Conservation (phyloP, 768 basidiomycete species). For the Sarcodon sp. region DNA sequence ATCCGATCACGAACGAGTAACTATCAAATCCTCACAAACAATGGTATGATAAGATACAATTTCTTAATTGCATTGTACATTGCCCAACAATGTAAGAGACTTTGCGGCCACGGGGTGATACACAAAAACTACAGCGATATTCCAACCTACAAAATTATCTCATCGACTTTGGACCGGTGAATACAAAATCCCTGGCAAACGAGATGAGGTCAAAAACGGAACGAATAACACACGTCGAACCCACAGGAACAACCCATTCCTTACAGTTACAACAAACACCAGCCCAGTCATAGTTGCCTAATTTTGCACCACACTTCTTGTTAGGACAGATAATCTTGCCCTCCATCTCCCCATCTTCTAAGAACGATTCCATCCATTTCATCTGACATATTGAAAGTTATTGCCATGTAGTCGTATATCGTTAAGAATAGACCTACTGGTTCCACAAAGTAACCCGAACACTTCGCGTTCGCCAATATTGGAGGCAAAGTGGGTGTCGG, state of each 20-base stretch:
- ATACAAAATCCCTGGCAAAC: conserved; percentile 37
- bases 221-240: conserved; percentile 12
- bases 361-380: conserved; percentile 89
- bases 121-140: neutral
- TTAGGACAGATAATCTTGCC: conserved; percentile 94
- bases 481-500: conserved; percentile 26
- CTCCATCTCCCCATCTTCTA: conserved; percentile 61
- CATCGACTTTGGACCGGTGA: conserved; percentile 40
- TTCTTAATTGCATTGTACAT: neutral
- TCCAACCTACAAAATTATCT: conserved; percentile 19
- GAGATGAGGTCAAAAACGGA: neutral
- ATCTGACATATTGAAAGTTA: conserved; percentile 28
- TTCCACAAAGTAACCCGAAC: conserved; percentile 96
- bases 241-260: conserved; percentile 84
- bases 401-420: neutral
- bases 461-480: conserved; percentile 66
- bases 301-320: conserved; percentile 77
- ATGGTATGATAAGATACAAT: neutral
- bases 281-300: conserved; percentile 97
- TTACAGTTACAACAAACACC: conserved; percentile 86
- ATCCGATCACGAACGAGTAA: too few relatives aligned
- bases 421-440: conserved; percentile 45
- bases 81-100: neutral
- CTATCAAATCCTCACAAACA: too few relatives aligned
- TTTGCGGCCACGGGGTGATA: neutral